Base-by-base conservation (phyloP, 1,284 basidiomycete genomes). In the Trametes versicolor region DNA sequence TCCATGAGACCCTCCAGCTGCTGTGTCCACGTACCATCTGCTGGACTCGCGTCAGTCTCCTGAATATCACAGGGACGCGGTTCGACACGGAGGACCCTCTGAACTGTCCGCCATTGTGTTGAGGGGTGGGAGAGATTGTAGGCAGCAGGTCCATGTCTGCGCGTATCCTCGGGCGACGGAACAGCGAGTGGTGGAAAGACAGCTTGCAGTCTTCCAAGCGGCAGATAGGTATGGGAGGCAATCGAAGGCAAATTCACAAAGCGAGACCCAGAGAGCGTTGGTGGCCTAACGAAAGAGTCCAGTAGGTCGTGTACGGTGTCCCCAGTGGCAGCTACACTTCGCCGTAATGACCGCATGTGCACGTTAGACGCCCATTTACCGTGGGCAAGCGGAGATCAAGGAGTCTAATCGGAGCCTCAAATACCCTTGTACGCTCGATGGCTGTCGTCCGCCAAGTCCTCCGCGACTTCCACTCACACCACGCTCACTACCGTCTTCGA, bases 11-110 rank as follows among this genome's bases (percentile, higher is more conserved):
- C n/a, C 25, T 41, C 12, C 2, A 45, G 8, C 13, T 2, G 19
- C 13, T n/a, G 12, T 13, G 6, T 1, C 32, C 34, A 64, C 86
- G 53, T 69, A 92, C 94, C 94, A 96, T 96, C 76, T 95, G 91
- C 64, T 93, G 91, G 72, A 95, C 92, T 67, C 92, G 87, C 71
- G 90, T 86, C 64, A 96, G 75, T 50, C 94, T 82, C 70, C 88
- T 83, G 74, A 96, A 91, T 71, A 95, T 91, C 52, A 93, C 82
- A 27, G 94, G 94, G 47, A 95, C 79, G n/a, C 89, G 85, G 58
- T 84, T 83, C 4, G 82, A 75, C 67, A 79, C 66, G 75, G 78
- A 72, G 63, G 75, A 71, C 70, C 74, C 66, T 48, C 79, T 69
- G 64, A 76, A 68, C 43, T 66, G 63, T 12, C 66, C 60, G 54